phyloP scores from a whole-genome alignment of 1,284 basidiomycete species.

The Trichosporon sp. region DNA sequence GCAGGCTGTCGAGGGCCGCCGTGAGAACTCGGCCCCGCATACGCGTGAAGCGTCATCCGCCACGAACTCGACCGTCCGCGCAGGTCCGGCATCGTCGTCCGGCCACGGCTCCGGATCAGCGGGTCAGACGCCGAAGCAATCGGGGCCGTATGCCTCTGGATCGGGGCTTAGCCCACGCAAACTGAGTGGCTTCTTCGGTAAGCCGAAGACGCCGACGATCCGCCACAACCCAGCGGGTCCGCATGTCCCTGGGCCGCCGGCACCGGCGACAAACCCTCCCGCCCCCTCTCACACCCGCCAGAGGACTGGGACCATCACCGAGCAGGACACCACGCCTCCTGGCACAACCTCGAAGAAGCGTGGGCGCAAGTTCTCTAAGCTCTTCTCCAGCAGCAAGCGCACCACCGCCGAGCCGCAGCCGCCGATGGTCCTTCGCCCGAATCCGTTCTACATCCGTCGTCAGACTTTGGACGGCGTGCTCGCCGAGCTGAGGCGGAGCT shows the following conservation, averaged over 20 bases:
- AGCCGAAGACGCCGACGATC: slow-evolving; percentile 5
- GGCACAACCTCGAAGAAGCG: background rate
- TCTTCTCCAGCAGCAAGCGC: background rate
- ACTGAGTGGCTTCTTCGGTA: slow-evolving; percentile 32
- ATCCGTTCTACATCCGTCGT: slow-evolving; percentile 8
- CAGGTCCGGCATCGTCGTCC: too few relatives aligned
- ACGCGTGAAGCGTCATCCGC: background rate
- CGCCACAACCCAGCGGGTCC: background rate
- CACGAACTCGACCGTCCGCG: background rate
- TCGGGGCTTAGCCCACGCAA: slow-evolving; percentile 23
- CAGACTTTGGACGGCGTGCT: slow-evolving; percentile 34
- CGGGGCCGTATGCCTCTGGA: background rate
- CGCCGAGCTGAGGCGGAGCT: slow-evolving; percentile 31
- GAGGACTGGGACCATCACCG: background rate
- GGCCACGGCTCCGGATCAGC: background rate
- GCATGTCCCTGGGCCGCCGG: too few relatives aligned
- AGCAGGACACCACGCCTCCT: background rate
- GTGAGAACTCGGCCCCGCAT: background rate
- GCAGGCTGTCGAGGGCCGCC: background rate
- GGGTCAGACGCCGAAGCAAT: background rate
- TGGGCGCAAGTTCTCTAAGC: background rate
- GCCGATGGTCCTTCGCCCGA: background rate
- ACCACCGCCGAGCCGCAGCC: background rate
- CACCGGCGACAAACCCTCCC: background rate
- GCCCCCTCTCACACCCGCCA: background rate